Evolutionary conservation across 2,329 filamentous ascomycete genomes (phyloP).

Genomic region (Botrytis cinerea): DNA sequence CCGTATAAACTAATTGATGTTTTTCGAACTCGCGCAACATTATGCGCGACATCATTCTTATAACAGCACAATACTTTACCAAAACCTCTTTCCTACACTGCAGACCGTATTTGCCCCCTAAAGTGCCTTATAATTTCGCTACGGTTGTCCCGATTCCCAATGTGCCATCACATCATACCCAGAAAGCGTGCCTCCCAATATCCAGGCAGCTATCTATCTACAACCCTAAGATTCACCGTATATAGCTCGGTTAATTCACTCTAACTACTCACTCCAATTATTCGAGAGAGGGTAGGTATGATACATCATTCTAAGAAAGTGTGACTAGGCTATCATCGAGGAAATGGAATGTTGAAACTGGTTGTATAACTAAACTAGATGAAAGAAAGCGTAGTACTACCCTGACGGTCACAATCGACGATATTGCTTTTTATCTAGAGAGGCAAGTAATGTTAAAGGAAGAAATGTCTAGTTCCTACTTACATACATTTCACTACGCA

Average conservation of each 20-base stretch:
- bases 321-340: background rate
- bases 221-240: background rate
- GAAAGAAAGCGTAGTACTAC: rapidly evolving
- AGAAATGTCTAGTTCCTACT: too few species aligned
- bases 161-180: background rate
- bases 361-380: background rate
- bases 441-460: background rate
- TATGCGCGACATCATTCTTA: background rate
- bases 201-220: background rate
- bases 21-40: too few species aligned
- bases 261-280: background rate
- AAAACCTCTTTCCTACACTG: background rate
- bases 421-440: background rate
- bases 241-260: background rate
- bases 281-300: background rate
- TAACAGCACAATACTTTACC: background rate
- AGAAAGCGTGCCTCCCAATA: background rate
- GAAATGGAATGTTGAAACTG: background rate
- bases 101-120: background rate
- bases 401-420: rapidly evolving
- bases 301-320: background rate
- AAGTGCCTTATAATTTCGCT: background rate
- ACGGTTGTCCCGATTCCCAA: background rate
- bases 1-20: background rate
- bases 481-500: background rate